Evolutionary conservation across 2,329 filamentous ascomycete species (phyloP).

Genomic region (Venturiaceae sp.): DNA sequence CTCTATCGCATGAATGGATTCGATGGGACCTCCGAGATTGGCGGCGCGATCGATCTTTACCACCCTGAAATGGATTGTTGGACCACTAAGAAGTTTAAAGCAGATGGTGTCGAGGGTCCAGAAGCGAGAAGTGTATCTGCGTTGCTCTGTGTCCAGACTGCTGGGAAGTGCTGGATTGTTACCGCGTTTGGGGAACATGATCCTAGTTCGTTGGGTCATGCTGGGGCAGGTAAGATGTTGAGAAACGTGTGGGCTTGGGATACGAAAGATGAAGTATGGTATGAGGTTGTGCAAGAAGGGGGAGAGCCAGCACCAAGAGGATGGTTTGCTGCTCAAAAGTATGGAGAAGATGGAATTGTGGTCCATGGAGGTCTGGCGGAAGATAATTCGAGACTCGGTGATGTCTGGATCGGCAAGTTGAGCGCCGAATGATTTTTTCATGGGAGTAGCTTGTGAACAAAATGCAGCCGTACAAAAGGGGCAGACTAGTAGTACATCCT

Average conservation of each 20-base stretch:
- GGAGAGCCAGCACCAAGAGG: conserved; percentile 32
- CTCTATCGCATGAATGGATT: conserved; percentile 37
- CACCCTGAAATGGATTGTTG: conserved; percentile 29
- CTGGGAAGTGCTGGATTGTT: conserved; percentile 29
- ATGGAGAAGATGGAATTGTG: conserved; percentile 24
- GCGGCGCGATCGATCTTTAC: conserved; percentile 60
- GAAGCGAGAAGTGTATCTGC: conserved; percentile 39
- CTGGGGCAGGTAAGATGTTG: conserved; percentile 47
- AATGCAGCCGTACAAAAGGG: too few species aligned
- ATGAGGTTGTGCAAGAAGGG: conserved; percentile 16
- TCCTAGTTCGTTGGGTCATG: conserved; percentile 42
- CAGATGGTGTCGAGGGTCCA: conserved; percentile 37
- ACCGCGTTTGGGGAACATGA: conserved; percentile 46
- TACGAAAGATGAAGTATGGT: conserved; percentile 24
- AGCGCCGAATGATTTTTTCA: background rate
- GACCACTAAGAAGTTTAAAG: conserved; percentile 19
- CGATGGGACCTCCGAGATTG: conserved; percentile 47
- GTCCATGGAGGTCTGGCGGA: conserved; percentile 44
- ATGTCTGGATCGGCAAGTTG: conserved; percentile 31
- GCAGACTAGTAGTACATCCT: too few species aligned
- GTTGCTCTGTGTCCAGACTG: conserved; percentile 31
- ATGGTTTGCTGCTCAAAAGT: conserved; percentile 44
- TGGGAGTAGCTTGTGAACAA: too few species aligned
- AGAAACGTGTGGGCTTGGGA: conserved; percentile 41
- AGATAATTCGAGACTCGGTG: conserved; percentile 40